These are phyloP conservation scores for Trametes hirsuta DNA, from an alignment of 1,284 basidiomycete genomes.

Conservation along the genomic window DNA sequence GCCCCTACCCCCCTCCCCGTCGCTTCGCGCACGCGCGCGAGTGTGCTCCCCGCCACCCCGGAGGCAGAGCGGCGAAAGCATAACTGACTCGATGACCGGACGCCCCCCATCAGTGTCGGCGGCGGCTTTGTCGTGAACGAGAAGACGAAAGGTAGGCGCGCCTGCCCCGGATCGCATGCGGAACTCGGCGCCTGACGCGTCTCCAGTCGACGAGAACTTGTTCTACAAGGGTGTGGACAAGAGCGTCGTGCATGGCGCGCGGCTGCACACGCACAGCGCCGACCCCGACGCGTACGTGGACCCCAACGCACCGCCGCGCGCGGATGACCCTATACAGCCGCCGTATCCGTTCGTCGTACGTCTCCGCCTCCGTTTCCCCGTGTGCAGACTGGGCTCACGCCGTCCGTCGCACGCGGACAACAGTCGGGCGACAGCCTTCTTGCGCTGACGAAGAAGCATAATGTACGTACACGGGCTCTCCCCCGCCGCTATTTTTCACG, in stretches of 20 bases:
- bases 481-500: slow-evolving; percentile 4
- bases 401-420: neutral
- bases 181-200: slow-evolving; percentile 1
- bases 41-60: neutral
- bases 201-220: slow-evolving; percentile 85
- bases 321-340: slow-evolving; percentile 51
- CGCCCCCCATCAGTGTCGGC: slow-evolving; percentile 60
- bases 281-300: slow-evolving; percentile 37
- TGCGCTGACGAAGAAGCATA: slow-evolving; percentile 80
- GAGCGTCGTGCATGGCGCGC: slow-evolving; percentile 73
- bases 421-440: slow-evolving; percentile 79
- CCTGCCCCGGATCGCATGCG: neutral
- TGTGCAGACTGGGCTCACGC: neutral
- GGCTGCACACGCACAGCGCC: slow-evolving; percentile 66
- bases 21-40: neutral
- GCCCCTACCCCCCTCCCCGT: neutral
- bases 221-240: slow-evolving; percentile 97
- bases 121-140: slow-evolving; percentile 93
- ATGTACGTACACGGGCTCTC: slow-evolving; percentile 53
- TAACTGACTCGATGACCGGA: slow-evolving; percentile 1
- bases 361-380: slow-evolving; percentile 3
- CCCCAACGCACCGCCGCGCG: slow-evolving; percentile 24
- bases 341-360: slow-evolving; percentile 75
- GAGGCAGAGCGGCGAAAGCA: neutral
- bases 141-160: slow-evolving; percentile 71